A percentile compares a stretch with the other conserved stretches of the same genome.
These are phyloP conservation scores for Eucalyptus coolabah DNA, from an alignment of 345 rosid species.

Conservation along the genomic window DNA sequence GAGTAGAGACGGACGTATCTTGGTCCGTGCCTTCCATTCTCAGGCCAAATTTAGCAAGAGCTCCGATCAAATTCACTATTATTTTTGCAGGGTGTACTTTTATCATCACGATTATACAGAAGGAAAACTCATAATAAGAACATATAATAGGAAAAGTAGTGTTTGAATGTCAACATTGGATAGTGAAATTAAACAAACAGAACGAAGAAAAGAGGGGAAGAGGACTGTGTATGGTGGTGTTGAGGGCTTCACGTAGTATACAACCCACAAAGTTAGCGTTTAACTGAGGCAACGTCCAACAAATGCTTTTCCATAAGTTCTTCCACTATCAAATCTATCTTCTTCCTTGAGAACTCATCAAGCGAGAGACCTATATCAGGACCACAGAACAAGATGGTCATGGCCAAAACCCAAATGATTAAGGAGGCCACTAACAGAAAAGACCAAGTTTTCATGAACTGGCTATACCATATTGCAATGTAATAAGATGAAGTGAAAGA, in stretches of 20 bases:
- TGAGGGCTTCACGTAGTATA: not conserved
- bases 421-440: not conserved
- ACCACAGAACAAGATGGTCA: not conserved
- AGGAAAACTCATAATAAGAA: too few species aligned
- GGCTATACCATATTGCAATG: not conserved
- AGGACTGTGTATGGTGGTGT: not conserved
- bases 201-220: not conserved
- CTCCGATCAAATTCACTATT: too few species aligned
- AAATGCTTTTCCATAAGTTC: not conserved
- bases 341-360: not conserved
- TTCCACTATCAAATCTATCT: accelerated
- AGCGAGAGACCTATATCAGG: not conserved
- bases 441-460: not conserved
- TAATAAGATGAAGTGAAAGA: not conserved
- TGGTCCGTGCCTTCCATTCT: too few species aligned
- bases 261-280: too few species aligned
- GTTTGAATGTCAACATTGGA: too few species aligned
- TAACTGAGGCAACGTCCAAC: not conserved
- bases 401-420: not conserved
- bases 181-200: too few species aligned
- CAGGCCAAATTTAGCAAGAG: too few species aligned
- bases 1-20: too few species aligned
- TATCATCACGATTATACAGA: too few species aligned
- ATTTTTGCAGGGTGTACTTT: too few species aligned
- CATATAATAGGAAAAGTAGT: too few species aligned